Base-by-base conservation (phyloP, 805 yeast species). In the Pichia sporocuriosa region DNA sequence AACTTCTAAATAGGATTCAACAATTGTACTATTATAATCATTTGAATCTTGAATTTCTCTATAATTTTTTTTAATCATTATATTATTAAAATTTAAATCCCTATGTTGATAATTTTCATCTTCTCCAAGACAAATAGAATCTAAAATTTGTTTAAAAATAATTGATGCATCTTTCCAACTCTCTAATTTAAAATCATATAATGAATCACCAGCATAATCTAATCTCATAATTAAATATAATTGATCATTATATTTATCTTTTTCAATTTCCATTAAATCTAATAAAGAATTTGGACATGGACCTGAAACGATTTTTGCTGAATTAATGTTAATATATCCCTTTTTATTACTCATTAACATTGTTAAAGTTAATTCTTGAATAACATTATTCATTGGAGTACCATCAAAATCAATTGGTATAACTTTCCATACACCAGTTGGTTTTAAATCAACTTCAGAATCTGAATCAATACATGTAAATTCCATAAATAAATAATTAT, bases 11-110 rank as follows among this genome's bases (percentile, higher is more conserved):
- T 35, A 30, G 8, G 42, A 26, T 2, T 46, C 52, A 10, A 46
- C 45, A 20, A 42, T 21, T 6, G 24, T 8, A 20, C 20, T 15
- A n/a, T 28, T 23, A 8, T 17, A 22, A 29, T 35, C 24, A 24
- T n/a, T 20, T 3, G n/a, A 6, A 15, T 37, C 38, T 15, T 30
- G 37, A 9, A 20, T 25, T 15, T 41, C 37, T 24, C 27, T 25
- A 10, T 7, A 13, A 4, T 3, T 11, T 11, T 51, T 49, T 37
- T 66, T 66, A 15, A 82, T 62, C 13, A 79, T 62, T 40, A 82
- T 64, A 52, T 82, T 82, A 11, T 81, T 80, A 70, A 82, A 69
- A 47, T 79, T 82, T 44, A 83, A 58, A 56, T 82, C 85, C 35
- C 90, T 67, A 52, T 83, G 90, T 58, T 82, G 89, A 58, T 81